phyloP scores from a whole-genome alignment of 2,329 filamentous ascomycete genomes.

The Hymenoscyphus scutula region DNA sequence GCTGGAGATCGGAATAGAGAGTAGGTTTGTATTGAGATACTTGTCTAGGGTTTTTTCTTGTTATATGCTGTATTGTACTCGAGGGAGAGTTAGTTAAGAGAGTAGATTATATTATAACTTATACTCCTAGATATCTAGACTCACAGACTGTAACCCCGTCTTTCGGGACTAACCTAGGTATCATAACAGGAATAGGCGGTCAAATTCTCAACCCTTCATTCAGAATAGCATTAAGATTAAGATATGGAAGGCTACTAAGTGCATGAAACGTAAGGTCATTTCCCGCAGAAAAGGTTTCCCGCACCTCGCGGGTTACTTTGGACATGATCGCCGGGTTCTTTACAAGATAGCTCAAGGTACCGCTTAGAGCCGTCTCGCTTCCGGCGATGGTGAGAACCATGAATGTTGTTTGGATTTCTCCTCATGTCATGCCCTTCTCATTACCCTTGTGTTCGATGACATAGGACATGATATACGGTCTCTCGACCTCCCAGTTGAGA shows the following conservation, averaged over 20 bases:
- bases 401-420: background rate
- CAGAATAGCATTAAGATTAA: constrained; percentile 42
- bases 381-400: constrained; percentile 9
- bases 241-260: constrained; percentile 15
- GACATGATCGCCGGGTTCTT: background rate
- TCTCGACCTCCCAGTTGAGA: background rate
- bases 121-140: background rate
- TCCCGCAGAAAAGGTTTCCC: constrained; percentile 2
- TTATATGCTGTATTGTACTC: too few species aligned
- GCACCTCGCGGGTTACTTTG: constrained; percentile 11
- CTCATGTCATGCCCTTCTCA: constrained; percentile 24
- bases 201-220: constrained; percentile 18
- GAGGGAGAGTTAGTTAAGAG: too few species aligned
- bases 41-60: too few species aligned
- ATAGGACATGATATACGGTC: background rate
- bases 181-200: constrained; percentile 6
- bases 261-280: background rate
- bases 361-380: constrained; percentile 13
- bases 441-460: constrained; percentile 33
- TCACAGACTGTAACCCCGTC: background rate
- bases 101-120: background rate
- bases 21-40: constrained; percentile 8
- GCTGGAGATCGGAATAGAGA: constrained; percentile 10
- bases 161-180: constrained; percentile 4
- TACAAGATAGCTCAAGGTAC: constrained; percentile 6